These are phyloP conservation scores for Hypsizygus marmoreus DNA, from an alignment of 768 basidiomycete genomes.

Conservation along the genomic window DNA sequence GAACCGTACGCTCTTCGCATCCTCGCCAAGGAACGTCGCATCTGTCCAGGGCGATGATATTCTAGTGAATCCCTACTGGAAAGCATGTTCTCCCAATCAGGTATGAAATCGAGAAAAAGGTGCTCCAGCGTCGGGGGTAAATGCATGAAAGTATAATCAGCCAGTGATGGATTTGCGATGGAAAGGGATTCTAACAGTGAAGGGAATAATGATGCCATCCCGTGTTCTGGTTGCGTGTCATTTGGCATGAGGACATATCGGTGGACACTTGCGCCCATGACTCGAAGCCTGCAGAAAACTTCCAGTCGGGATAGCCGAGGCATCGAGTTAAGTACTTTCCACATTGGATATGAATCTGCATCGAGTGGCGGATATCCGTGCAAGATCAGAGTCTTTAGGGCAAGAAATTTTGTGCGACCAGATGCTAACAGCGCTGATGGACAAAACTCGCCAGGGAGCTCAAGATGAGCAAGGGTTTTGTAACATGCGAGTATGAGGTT, in stretches of 20 bases:
- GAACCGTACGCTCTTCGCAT: slow-evolving; percentile 1
- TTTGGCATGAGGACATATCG: slow-evolving; percentile 12
- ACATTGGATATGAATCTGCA: slow-evolving; percentile 7
- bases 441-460: slow-evolving; percentile 17
- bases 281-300: slow-evolving; percentile 10
- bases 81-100: slow-evolving; percentile 17
- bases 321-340: slow-evolving; percentile 11
- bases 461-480: slow-evolving; percentile 10
- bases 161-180: slow-evolving; percentile 13
- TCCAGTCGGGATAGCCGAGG: slow-evolving; percentile 11
- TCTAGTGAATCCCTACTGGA: slow-evolving; percentile 15
- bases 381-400: slow-evolving; percentile 12
- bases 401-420: slow-evolving; percentile 1
- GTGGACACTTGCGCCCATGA: slow-evolving; percentile 10
- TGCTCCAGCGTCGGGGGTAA: slow-evolving; percentile 8
- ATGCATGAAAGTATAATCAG: slow-evolving; percentile 11
- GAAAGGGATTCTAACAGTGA: slow-evolving; percentile 9
- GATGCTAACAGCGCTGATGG: slow-evolving; percentile 4
- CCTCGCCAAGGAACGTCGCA: slow-evolving; percentile 4
- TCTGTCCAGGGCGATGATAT: slow-evolving; percentile 14
- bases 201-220: slow-evolving; percentile 7
- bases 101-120: slow-evolving; percentile 17
- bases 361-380: slow-evolving; percentile 14
- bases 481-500: slow-evolving; percentile 14
- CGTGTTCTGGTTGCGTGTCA: background rate